phyloP scores from a whole-genome alignment of 805 yeast genomes.

The Nakazawaea molendinolei region DNA sequence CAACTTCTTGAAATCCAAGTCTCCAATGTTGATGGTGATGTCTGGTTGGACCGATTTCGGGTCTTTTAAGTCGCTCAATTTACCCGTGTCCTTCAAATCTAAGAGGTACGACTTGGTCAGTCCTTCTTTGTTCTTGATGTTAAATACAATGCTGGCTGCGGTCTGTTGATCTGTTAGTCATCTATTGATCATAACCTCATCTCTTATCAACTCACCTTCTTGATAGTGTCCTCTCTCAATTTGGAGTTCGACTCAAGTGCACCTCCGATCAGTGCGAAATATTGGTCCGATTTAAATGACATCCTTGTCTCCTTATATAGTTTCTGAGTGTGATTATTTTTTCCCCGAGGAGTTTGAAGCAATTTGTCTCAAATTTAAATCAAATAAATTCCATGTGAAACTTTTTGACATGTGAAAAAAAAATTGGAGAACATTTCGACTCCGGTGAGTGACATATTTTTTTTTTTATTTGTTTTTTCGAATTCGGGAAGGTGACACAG shows the following conservation, averaged over 20 bases:
- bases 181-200: not conserved
- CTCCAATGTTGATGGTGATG: constrained; percentile 57
- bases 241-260: constrained; percentile 22
- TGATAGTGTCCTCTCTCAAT: constrained; percentile 30
- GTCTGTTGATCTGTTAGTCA: constrained; percentile 26
- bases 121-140: constrained; percentile 56
- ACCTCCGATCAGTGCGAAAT: constrained; percentile 31
- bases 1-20: constrained; percentile 63
- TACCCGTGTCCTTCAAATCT: constrained; percentile 59
- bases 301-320: no score
- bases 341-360: no score
- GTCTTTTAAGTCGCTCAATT: constrained; percentile 25
- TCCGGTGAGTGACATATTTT: not conserved
- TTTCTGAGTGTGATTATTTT: no score
- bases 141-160: constrained; percentile 58
- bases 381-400: no score
- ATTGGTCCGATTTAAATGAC: constrained; percentile 33
- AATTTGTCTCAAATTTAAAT: no score
- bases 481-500: not conserved
- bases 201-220: constrained; percentile 19
- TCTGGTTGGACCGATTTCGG: constrained; percentile 41
- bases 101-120: constrained; percentile 58
- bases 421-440: not conserved
- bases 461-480: not conserved
- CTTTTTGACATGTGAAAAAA: constrained; percentile 1